Conservation (phyloP, 176 grass and related monocot genomes). For the Rhynchospora pubera region DNA sequence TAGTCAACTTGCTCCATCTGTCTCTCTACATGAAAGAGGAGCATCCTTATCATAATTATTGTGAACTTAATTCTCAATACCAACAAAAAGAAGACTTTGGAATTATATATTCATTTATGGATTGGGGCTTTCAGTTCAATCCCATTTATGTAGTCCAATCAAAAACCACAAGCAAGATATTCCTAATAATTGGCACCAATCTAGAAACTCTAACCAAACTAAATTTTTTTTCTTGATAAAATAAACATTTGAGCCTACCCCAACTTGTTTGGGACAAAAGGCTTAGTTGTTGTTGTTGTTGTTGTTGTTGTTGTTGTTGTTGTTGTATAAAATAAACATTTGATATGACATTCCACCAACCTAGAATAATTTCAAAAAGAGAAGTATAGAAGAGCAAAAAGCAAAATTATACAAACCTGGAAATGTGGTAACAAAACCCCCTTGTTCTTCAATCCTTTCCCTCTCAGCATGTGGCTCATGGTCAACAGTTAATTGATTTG, state of each 20-base stretch:
- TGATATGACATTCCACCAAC: conserved; percentile 2
- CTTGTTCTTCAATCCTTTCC: conserved; percentile 84
- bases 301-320: no score
- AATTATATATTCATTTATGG: not conserved
- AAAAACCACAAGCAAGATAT: not conserved
- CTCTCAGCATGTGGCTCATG: conserved; percentile 86
- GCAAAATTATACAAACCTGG: no score
- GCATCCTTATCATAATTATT: not conserved
- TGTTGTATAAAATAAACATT: no score
- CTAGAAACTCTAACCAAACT: not conserved
- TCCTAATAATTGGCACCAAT: not conserved
- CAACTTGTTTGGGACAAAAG: no score
- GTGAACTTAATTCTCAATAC: not conserved
- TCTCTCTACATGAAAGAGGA: not conserved
- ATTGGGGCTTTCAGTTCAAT: not conserved
- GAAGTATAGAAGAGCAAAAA: no score
- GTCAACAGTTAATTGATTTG: conserved; percentile 95
- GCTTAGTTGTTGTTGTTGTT: no score
- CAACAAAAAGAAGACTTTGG: not conserved
- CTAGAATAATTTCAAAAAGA: not conserved
- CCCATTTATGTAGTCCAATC: no score
- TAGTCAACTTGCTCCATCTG: not conserved
- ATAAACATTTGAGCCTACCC: no score
- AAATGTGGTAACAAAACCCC: conserved; percentile 93
- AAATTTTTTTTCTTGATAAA: not conserved